Evolutionary conservation across 139 green algal genomes (phyloP).

Genomic region (Coccomyxa sp.): DNA sequence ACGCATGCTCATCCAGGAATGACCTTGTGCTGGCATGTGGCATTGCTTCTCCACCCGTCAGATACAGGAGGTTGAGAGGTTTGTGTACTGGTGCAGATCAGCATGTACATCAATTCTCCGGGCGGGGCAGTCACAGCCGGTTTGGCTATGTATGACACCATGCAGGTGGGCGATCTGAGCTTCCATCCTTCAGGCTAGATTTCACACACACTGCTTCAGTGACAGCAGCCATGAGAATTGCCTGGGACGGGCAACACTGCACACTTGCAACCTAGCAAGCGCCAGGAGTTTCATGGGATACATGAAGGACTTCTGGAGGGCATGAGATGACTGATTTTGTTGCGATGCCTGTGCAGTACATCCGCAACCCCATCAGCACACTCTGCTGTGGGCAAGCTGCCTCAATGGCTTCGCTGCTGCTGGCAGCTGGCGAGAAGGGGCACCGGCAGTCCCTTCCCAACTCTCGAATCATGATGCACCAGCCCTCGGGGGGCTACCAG

Average conservation of each 20-base stretch:
- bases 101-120: constrained; percentile 96
- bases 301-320: too few species aligned
- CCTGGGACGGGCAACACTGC: too few species aligned
- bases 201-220: too few species aligned
- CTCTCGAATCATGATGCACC: constrained; percentile 95
- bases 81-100: constrained; percentile 54
- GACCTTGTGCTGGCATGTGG: too few species aligned
- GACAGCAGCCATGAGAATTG: too few species aligned
- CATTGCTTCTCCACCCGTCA: not conserved
- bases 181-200: too few species aligned
- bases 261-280: too few species aligned
- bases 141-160: constrained; percentile 98
- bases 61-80: not conserved
- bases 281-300: too few species aligned
- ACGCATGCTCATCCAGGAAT: constrained; percentile 1
- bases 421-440: constrained; percentile 73
- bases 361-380: constrained; percentile 84
- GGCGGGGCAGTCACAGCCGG: constrained; percentile 89
- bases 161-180: constrained; percentile 63
- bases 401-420: constrained; percentile 91
- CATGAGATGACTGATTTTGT: too few species aligned
- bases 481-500: constrained; percentile 77
- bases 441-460: constrained; percentile 82
- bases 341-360: constrained; percentile 63
- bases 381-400: constrained; percentile 91